These are phyloP conservation scores for Picea engelmannii DNA, from an alignment of 83 land plant species.

Conservation along the genomic window DNA sequence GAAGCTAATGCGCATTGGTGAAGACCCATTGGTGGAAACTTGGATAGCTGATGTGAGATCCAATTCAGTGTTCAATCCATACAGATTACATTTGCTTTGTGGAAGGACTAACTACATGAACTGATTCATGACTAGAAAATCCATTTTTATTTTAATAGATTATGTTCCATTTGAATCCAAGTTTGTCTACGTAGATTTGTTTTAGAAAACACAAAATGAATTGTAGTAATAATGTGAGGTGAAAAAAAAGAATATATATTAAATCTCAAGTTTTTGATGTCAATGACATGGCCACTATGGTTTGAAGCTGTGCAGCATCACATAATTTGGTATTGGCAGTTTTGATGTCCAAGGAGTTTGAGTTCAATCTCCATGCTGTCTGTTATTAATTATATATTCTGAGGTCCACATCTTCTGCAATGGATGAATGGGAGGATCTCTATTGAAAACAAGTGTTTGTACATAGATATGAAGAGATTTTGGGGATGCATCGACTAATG, in stretches of 20 bases:
- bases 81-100: neutral
- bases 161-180: neutral
- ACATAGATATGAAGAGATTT: neutral
- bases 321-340: neutral
- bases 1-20: conserved; percentile 95
- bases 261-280: neutral
- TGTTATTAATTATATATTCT: neutral
- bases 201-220: neutral
- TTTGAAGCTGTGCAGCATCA: neutral
- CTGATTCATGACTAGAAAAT: too few relatives aligned
- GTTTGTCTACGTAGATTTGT: neutral
- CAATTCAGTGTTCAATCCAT: neutral
- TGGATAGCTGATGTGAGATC: conserved; percentile 91
- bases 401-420: neutral
- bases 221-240: neutral
- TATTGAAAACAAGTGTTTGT: neutral
- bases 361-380: neutral
- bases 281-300: neutral
- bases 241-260: neutral
- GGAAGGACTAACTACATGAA: neutral
- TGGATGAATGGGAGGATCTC: neutral
- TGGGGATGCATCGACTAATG: neutral
- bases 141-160: too few relatives aligned
- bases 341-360: neutral
- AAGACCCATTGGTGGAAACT: conserved; percentile 79